Evolutionary conservation across 139 green algal genomes (phyloP).

Genomic region (Spirogloea muscicola): DNA sequence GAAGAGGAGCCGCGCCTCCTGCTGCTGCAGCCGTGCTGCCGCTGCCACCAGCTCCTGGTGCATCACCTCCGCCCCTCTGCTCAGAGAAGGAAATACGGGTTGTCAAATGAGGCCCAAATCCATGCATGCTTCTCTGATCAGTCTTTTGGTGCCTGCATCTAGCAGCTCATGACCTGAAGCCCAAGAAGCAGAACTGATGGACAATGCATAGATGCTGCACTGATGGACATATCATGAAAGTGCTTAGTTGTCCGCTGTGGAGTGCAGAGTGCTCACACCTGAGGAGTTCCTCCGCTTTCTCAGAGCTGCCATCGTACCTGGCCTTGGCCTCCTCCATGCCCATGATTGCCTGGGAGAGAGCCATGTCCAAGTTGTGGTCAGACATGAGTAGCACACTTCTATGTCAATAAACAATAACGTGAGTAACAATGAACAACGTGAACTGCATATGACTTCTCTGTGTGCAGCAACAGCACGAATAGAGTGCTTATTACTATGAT

Average conservation of each 20-base stretch:
- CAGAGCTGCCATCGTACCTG: slow-evolving; percentile 12
- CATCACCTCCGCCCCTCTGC: slow-evolving; percentile 23
- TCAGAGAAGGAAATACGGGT: not conserved
- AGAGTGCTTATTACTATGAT: not conserved
- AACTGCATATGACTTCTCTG: not conserved
- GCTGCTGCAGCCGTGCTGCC: slow-evolving; percentile 8
- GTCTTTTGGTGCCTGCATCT: too few relatives aligned
- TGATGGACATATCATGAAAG: not conserved
- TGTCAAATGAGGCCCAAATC: not conserved
- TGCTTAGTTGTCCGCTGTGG: not conserved
- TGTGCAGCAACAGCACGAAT: not conserved
- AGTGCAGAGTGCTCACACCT: too few relatives aligned
- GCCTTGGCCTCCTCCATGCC: slow-evolving; percentile 5
- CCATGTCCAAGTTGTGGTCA: not conserved
- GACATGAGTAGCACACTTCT: not conserved
- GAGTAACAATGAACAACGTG: not conserved
- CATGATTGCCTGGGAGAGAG: slow-evolving; percentile 4
- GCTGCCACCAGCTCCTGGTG: slow-evolving; percentile 4
- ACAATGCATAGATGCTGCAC: not conserved
- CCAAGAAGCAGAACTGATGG: not conserved
- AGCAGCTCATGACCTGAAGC: too few relatives aligned
- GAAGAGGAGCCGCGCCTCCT: not conserved
- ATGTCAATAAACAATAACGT: not conserved
- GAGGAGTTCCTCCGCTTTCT: slow-evolving; percentile 3
- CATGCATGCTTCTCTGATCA: too few relatives aligned